Evolutionary conservation across 2,329 filamentous ascomycete species (phyloP).

Genomic region (Clarireedia homoeocarpa): DNA sequence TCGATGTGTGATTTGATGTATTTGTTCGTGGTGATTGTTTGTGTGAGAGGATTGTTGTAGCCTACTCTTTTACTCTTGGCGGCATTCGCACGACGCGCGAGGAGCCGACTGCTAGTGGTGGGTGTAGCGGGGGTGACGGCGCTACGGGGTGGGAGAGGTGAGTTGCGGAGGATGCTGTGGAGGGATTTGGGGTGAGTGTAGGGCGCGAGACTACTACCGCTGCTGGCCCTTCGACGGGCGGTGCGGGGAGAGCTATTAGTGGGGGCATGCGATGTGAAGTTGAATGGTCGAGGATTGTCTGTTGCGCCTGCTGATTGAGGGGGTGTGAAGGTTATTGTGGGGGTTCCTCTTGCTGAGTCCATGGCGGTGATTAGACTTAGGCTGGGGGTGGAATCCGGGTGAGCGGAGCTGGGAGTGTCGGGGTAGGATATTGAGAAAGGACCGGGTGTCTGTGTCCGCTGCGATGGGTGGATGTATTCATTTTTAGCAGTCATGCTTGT

Average conservation of each 20-base stretch:
- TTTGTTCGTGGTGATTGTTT: constrained; percentile 55
- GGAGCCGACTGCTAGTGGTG: constrained; percentile 44
- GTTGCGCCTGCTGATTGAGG: constrained; percentile 26
- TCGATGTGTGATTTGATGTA: constrained; percentile 59
- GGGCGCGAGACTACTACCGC: constrained; percentile 34
- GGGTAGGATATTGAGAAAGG: constrained; percentile 28
- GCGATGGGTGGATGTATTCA: constrained; percentile 21
- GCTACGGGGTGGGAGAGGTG: constrained; percentile 48
- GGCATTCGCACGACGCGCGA: constrained; percentile 35
- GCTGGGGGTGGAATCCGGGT: constrained; percentile 7
- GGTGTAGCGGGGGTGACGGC: constrained; percentile 43
- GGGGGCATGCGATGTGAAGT: constrained; percentile 19
- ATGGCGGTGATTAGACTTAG: constrained; percentile 17
- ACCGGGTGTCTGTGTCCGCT: constrained; percentile 28
- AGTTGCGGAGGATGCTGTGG: constrained; percentile 60
- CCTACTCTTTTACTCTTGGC: constrained; percentile 38
- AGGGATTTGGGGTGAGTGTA: constrained; percentile 52
- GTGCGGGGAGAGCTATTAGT: constrained; percentile 31
- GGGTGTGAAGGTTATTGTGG: constrained; percentile 27
- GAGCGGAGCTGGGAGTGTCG: constrained; percentile 27
- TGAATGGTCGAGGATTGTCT: constrained; percentile 22
- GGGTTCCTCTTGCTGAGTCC: constrained; percentile 12
- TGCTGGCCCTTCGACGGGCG: constrained; percentile 33
- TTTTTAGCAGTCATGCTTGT: constrained; percentile 18
- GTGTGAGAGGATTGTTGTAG: constrained; percentile 54